Conservation (phyloP, 2,329 filamentous ascomycete genomes). For the Pseudogymnoascus pannorum region DNA sequence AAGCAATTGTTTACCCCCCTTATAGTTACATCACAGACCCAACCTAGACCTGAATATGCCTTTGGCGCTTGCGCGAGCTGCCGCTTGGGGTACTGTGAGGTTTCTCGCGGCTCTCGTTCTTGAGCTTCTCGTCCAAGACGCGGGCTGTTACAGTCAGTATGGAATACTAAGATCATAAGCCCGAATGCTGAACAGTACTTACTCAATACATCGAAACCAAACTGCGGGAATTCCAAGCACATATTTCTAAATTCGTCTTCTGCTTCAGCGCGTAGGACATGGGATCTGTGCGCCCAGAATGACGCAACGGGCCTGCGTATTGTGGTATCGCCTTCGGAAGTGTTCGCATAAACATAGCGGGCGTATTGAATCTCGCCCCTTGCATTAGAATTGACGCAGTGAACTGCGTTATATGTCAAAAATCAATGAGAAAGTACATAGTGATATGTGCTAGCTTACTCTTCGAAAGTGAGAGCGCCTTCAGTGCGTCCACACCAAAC, state of each 20-base stretch:
- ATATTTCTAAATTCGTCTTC: slow-evolving; percentile 77
- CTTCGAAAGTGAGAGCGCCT: slow-evolving; percentile 74
- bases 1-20: slow-evolving; percentile 2
- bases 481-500: slow-evolving; percentile 60
- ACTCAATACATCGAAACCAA: slow-evolving; percentile 89
- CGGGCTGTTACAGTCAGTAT: slow-evolving; percentile 40
- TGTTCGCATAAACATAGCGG: slow-evolving; percentile 80
- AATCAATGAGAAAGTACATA: neutral
- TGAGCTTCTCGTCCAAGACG: slow-evolving; percentile 60
- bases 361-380: slow-evolving; percentile 89
- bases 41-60: neutral
- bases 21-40: neutral
- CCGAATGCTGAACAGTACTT: slow-evolving; percentile 28
- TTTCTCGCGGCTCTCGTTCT: slow-evolving; percentile 54
- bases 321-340: slow-evolving; percentile 56
- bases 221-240: slow-evolving; percentile 85
- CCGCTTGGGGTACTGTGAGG: slow-evolving; percentile 26
- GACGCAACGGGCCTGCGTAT: slow-evolving; percentile 80
- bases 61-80: slow-evolving; percentile 7
- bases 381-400: slow-evolving; percentile 80
- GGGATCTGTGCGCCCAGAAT: slow-evolving; percentile 78
- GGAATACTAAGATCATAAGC: neutral
- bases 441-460: slow-evolving; percentile 30
- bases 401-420: slow-evolving; percentile 38
- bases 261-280: slow-evolving; percentile 76